Evolutionary conservation across 495 filamentous ascomycete species (phyloP), one percentile per base, ranked within the genome.

Genomic region (Tuber calosporum): DNA sequence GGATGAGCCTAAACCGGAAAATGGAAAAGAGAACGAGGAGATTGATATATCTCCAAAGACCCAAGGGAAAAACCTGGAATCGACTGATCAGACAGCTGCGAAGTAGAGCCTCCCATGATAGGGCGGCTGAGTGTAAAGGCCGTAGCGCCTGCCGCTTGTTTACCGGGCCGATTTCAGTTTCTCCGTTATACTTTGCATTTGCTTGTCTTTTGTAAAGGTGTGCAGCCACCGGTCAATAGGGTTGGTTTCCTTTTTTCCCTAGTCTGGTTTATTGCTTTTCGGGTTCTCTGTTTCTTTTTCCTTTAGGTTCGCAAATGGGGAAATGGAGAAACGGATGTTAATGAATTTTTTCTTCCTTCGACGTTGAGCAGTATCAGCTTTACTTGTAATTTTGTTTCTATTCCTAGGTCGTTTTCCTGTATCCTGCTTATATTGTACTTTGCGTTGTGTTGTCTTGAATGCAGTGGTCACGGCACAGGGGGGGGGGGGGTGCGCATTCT

Each of bases 21-120:
- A 79, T 36, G 76, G 74, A 41, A 78, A 79, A 67, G 72, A 79
- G 68, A 79, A 79, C 42, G 72, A 71, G 69, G 74, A 74, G 73
- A 74, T 73, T 69, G 70, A 77, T 67, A 74, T 40, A 67, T 68
- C 69, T 41, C 68, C 67, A 72, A 74, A 66, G 19, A 66, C 75
- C 40, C 73, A 78, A 71, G 75, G 68, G 66, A 67, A 48, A n/a
- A 48, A 58, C 38, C 40, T 39, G 43, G 69, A 79, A 79, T 74
- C 20, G 22, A n/a, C 45, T n/a, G 22, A n/a, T 22, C 45, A 48
- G 45, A 48, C 45, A 48, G n/a, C 22, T 48, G 20, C 20, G 45
- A 48, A 48, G 45, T 48, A 48, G 45, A 48, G 45, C 45, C 6
- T 48, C 45, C 22, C 22, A n/a, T 22, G 45, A n/a, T 48, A n/a